Conservation (phyloP, 2,329 filamentous ascomycete species). For the Neocucurbitaria cava region DNA sequence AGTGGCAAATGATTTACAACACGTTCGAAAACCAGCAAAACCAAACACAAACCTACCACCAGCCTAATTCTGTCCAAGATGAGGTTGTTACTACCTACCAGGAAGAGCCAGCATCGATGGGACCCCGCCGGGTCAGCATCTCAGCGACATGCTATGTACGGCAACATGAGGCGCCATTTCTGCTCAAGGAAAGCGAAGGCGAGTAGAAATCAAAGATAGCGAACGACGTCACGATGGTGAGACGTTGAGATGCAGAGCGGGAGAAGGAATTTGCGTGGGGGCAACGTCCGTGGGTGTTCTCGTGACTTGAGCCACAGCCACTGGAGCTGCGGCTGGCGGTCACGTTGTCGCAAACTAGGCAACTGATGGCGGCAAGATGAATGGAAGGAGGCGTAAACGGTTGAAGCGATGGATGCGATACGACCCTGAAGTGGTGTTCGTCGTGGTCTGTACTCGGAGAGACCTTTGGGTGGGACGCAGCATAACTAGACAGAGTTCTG, state of each 20-base stretch:
- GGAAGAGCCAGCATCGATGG: background rate
- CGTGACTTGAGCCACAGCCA: slow-evolving; percentile 20
- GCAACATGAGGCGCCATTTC: slow-evolving; percentile 3
- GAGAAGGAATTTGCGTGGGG: slow-evolving; percentile 23
- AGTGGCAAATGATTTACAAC: slow-evolving; percentile 2
- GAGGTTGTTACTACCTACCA: slow-evolving; percentile 1
- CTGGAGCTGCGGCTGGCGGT: slow-evolving; percentile 19
- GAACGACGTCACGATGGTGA: slow-evolving; percentile 8
- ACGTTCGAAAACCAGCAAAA: slow-evolving; percentile 11
- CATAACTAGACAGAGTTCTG: background rate
- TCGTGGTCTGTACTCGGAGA: background rate
- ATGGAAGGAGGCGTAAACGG: background rate
- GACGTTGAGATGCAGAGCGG: slow-evolving; percentile 10
- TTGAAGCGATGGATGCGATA: background rate
- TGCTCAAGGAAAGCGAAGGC: background rate
- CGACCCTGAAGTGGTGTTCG: background rate
- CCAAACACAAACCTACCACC: slow-evolving; percentile 11
- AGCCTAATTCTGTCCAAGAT: slow-evolving; percentile 6
- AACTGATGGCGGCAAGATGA: slow-evolving; percentile 8
- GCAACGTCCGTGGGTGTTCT: slow-evolving; percentile 10
- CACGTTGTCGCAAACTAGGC: slow-evolving; percentile 4
- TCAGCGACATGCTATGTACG: slow-evolving; percentile 1
- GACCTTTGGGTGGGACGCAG: background rate
- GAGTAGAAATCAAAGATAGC: background rate
- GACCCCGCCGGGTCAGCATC: background rate